Evolutionary conservation across 306 rosid genomes (phyloP).

Genomic region (Pyrus communis): DNA sequence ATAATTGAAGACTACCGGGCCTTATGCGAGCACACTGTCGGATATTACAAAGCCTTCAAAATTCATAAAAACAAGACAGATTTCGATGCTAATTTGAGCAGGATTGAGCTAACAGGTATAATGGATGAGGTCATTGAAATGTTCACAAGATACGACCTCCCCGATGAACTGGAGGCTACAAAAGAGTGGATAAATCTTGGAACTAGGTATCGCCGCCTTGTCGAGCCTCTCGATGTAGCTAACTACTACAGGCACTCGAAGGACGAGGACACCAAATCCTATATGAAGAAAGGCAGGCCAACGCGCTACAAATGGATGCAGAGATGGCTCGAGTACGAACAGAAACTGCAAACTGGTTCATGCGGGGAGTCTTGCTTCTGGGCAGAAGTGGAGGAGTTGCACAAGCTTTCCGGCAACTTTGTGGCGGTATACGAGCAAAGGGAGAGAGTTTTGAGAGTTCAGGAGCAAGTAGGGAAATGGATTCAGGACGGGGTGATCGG

Average conservation of each 20-base stretch:
- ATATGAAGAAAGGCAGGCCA: conserved; percentile 49
- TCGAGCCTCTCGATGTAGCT: conserved; percentile 79
- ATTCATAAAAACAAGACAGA: conserved; percentile 38
- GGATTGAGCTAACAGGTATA: conserved; percentile 57
- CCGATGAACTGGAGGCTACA: conserved; percentile 62
- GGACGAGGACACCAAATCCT: conserved; percentile 57
- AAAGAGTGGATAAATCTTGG: conserved; percentile 37
- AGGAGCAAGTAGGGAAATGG: conserved; percentile 33
- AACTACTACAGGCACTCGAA: conserved; percentile 66
- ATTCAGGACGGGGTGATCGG: neutral
- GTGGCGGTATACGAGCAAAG: neutral
- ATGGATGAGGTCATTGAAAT: conserved; percentile 71
- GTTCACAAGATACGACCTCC: conserved; percentile 60
- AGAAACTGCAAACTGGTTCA: neutral
- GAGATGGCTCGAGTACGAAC: conserved; percentile 55
- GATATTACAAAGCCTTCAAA: conserved; percentile 70
- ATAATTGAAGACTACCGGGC: conserved; percentile 26
- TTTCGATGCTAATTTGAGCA: conserved; percentile 63
- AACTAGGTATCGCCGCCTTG: conserved; percentile 45
- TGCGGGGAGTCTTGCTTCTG: conserved; percentile 52
- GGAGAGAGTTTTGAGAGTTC: conserved; percentile 18
- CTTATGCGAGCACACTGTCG: conserved; percentile 14
- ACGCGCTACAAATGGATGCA: conserved; percentile 52
- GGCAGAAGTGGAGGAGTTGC: conserved; percentile 77
- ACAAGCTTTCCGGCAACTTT: neutral